phyloP scores from a whole-genome alignment of 2,329 filamentous ascomycete genomes.

The Tolypocladium nubicola region DNA sequence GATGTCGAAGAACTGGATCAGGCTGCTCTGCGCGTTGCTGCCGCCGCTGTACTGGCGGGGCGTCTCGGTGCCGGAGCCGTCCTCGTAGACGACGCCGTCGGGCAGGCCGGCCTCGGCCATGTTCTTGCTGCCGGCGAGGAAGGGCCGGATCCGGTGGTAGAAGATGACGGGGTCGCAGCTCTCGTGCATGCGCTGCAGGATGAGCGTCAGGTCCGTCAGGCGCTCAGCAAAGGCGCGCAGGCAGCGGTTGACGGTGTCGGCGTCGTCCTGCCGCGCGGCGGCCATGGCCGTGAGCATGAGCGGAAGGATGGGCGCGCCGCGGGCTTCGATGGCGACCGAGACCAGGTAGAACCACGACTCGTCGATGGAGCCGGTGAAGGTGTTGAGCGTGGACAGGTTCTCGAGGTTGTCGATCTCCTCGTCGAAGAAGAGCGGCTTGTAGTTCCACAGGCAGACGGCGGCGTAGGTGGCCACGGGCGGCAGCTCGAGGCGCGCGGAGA shows the following conservation, averaged over 20 bases:
- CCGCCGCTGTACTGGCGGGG: constrained; percentile 86
- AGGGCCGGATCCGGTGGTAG: constrained; percentile 92
- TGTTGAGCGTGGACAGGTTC: constrained; percentile 79
- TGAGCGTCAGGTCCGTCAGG: constrained; percentile 68
- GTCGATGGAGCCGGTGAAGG: constrained; percentile 88
- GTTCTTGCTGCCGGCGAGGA: constrained; percentile 92
- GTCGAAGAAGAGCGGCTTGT: constrained; percentile 77
- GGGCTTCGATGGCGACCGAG: constrained; percentile 89
- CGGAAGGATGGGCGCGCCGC: constrained; percentile 76
- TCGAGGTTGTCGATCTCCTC: constrained; percentile 75
- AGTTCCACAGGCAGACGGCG: constrained; percentile 90
- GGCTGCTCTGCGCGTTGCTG: constrained; percentile 91
- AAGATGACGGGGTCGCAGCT: constrained; percentile 91
- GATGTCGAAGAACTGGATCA: constrained; percentile 96
- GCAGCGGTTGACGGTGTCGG: constrained; percentile 60
- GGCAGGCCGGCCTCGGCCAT: constrained; percentile 92
- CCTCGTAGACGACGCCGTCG: constrained; percentile 77
- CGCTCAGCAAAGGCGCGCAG: constrained; percentile 78
- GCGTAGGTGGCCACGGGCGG: constrained; percentile 93
- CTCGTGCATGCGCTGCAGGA: constrained; percentile 88
- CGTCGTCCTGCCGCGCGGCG: constrained; percentile 63
- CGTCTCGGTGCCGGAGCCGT: constrained; percentile 54
- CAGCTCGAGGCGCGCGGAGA: constrained; percentile 71
- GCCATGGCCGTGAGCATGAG: constrained; percentile 82
- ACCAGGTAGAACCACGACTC: constrained; percentile 99